A percentile compares a stretch with the other conserved stretches of the same genome.
phyloP scores from a whole-genome alignment of 2,329 filamentous ascomycete species.

The Paramyrothecium sp. region DNA sequence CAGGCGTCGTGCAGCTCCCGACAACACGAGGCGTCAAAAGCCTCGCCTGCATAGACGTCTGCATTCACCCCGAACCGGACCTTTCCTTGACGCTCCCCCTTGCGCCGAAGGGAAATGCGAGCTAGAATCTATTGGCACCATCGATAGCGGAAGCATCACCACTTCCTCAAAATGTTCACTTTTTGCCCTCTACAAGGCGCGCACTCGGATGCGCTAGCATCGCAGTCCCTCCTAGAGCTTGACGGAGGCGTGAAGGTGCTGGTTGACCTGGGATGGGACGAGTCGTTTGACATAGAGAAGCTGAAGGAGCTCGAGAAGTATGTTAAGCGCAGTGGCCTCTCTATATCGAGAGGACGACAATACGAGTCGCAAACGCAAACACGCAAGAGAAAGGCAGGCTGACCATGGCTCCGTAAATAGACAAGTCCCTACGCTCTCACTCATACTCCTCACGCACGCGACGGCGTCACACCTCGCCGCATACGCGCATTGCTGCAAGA shows the following conservation, averaged over 20 bases:
- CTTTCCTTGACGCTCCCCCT: too few relatives aligned
- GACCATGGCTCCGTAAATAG: slow-evolving; percentile 38
- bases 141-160: slow-evolving; percentile 9
- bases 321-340: slow-evolving; percentile 21
- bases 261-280: slow-evolving; percentile 95
- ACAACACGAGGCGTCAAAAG: too few relatives aligned
- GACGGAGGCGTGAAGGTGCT: slow-evolving; percentile 96
- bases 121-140: neutral
- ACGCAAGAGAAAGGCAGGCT: too few relatives aligned
- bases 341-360: neutral
- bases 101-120: neutral
- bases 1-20: too few relatives aligned
- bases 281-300: slow-evolving; percentile 78
- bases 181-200: slow-evolving; percentile 92
- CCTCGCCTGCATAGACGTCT: too few relatives aligned
- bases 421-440: slow-evolving; percentile 85
- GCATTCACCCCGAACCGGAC: too few relatives aligned
- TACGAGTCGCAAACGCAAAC: neutral
- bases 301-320: slow-evolving; percentile 90
- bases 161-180: slow-evolving; percentile 73
- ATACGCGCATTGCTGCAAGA: slow-evolving; percentile 95
- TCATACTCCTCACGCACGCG: slow-evolving; percentile 92
- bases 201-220: slow-evolving; percentile 80
- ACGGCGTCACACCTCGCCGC: slow-evolving; percentile 89
- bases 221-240: slow-evolving; percentile 93